These are phyloP conservation scores for Dendrocalamus sinicus DNA, from an alignment of 176 grass and related monocot species.

Conservation along the genomic window DNA sequence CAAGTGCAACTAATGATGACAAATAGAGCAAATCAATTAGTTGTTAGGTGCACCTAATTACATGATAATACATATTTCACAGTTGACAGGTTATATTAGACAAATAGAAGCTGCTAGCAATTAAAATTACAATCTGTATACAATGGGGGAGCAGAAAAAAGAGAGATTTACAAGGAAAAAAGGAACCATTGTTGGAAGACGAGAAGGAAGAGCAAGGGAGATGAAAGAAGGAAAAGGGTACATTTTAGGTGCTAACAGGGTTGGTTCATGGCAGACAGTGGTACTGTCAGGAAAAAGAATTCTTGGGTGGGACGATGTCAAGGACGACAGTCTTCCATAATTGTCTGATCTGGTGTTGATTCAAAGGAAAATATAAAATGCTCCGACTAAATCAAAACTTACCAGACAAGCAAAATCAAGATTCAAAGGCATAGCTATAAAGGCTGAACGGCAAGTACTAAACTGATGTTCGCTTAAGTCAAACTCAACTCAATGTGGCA, in stretches of 20 bases:
- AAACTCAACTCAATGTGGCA: constrained; percentile 10
- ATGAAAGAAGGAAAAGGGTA: constrained; percentile 20
- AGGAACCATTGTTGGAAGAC: neutral
- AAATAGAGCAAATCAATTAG: constrained; percentile 33
- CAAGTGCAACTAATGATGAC: constrained; percentile 44
- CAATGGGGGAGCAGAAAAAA: neutral
- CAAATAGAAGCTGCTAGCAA: neutral
- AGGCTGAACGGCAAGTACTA: constrained; percentile 20
- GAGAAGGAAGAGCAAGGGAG: neutral
- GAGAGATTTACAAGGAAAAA: neutral
- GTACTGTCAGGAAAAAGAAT: neutral
- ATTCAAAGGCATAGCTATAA: constrained; percentile 28
- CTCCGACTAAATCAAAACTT: constrained; percentile 32
- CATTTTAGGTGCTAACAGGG: neutral
- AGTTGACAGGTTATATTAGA: constrained; percentile 22
- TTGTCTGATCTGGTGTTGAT: constrained; percentile 22
- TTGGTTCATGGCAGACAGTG: constrained; percentile 32
- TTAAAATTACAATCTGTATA: constrained; percentile 1
- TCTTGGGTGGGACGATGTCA: neutral
- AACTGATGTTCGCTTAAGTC: neutral
- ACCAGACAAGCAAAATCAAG: constrained; percentile 39
- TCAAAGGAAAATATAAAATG: constrained; percentile 19
- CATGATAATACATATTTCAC: constrained; percentile 11
- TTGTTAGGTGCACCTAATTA: constrained; percentile 45
- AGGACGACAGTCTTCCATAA: constrained; percentile 28